Evolutionary conservation across 2,329 filamentous ascomycete genomes (phyloP), one percentile per base, ranked within the genome.

Genomic region (Colletotrichum gloeosporioides): DNA sequence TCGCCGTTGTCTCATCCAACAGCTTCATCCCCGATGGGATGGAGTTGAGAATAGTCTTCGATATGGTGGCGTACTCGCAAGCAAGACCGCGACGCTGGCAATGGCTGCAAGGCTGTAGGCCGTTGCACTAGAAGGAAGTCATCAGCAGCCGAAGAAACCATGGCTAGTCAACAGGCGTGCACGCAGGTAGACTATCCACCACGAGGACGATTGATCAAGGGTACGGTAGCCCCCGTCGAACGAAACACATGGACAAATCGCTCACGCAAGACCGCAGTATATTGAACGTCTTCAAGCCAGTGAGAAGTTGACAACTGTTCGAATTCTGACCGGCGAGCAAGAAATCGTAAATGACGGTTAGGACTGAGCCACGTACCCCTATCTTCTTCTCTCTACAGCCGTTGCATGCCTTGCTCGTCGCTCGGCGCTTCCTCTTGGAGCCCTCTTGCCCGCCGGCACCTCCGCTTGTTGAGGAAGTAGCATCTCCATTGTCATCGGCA

Each of bases 351-450:
- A 22, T 22, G 22, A 22, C 22, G 22, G 22, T 22, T 22, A 22
- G 22, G 22, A 22, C 22, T 22, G 62, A 44, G 25, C 8, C 8
- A 70, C 67, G 5, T 66, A 75, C 72, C 68, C 72, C 72, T 67
- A 75, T 71, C 68, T 75, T 75, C 72, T 75, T 75, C 72, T 75
- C 68, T 4, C 68, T 18, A 57, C 72, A 75, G 22, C 25, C 55
- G 25, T 75, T 75, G 68, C 72, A 75, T 1, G 72, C 72, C 4
- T 75, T 75, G 15, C 29, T 16, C 1, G 62, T 75, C 9, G 29
- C 72, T 8, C 62, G 62, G 29, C 72, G 72, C 62, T 75, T 75
- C 36, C 72, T 71, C 15, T 75, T 75, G 62, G 32, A 59, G 2
- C 72, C 68, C 53, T 75, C 68, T 15, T 71, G 67, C 3, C 59